Evolutionary conservation across 345 rosid genomes (phyloP).

Genomic region (Lumnitzera racemosa): DNA sequence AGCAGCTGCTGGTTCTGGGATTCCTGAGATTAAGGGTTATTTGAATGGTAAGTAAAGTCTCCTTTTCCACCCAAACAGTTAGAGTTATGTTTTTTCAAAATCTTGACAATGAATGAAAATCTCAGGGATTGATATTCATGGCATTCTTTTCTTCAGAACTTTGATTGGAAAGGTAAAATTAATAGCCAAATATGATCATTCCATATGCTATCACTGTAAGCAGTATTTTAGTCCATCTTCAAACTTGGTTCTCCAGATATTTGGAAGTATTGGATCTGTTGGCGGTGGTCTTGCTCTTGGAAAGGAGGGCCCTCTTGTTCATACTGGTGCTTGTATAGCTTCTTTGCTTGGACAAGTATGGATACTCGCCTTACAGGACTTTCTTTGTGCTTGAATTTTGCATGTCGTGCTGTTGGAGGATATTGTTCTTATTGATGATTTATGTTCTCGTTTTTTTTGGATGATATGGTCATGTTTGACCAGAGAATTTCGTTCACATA

Average conservation of each 20-base stretch:
- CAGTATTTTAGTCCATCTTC: neutral
- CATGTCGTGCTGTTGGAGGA: too few species aligned
- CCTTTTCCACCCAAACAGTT: neutral
- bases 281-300: constrained; percentile 98
- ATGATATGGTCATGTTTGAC: too few species aligned
- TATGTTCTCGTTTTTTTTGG: too few species aligned
- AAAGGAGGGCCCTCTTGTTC: constrained; percentile 96
- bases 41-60: constrained; percentile 47
- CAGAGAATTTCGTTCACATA: too few species aligned
- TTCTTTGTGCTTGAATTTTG: neutral
- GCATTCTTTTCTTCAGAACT: constrained; percentile 89
- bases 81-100: neutral
- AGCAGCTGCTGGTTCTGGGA: constrained; percentile 99
- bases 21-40: constrained; percentile 98
- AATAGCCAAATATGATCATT: neutral
- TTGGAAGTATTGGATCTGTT: constrained; percentile 96
- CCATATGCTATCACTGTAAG: too few species aligned
- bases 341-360: constrained; percentile 93
- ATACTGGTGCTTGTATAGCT: constrained; percentile 96
- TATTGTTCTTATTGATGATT: too few species aligned
- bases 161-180: constrained; percentile 81
- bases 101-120: constrained; percentile 7
- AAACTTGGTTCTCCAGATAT: constrained; percentile 47
- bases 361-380: neutral
- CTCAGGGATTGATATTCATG: constrained; percentile 83